Evolutionary conservation across 2,329 filamentous ascomycete genomes (phyloP), one percentile per base, ranked within the genome.

Genomic region (Cercospora berteroae): DNA sequence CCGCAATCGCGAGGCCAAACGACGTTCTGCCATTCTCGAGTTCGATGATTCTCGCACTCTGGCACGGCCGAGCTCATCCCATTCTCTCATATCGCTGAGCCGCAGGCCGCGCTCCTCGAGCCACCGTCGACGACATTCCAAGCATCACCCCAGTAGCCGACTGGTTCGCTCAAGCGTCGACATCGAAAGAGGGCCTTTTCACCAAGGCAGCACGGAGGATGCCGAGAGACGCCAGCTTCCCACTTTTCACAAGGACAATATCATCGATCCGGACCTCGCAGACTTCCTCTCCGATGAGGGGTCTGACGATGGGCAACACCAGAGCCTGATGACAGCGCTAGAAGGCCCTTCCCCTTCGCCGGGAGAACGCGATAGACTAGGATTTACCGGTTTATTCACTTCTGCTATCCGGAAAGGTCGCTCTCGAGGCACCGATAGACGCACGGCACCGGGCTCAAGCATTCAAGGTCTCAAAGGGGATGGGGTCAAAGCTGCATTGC

Each of bases 181-280:
- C 67, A 60, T 64, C 55, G 92, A 97, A 69, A 87, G 92, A 66
- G 94, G 92, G 0, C 95, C 95, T 0, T 98, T 98, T 72, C 92
- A 92, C 74, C 85, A 93, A 64, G 90, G 90, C 67, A 85, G 88
- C 10, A 82, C 85, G 18, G 88, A 96, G 62, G 90, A 93, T 58
- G 82, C 84, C 4, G 88, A 86, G 70, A 90, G 89, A 70, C 52
- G 87, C 7, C 88, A 88, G 50, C 85, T 97, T 39, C 90, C 94
- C 16, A 93, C 93, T n/a, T 98, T 99, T 74, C 95, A 99, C 77
- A 93, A 95, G 76, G 95, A 99, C 81, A 98, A 95, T 76, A 97
- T 99, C 73, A 98, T 99, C 73, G 95, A 99, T 77, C 95, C 95
- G 1, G 95, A 99, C 75, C 83, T 99, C 63, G 94, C 94, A 5